Conservation (phyloP, 1,139 yeast genomes). For the Kurtzmaniella natalensis region DNA sequence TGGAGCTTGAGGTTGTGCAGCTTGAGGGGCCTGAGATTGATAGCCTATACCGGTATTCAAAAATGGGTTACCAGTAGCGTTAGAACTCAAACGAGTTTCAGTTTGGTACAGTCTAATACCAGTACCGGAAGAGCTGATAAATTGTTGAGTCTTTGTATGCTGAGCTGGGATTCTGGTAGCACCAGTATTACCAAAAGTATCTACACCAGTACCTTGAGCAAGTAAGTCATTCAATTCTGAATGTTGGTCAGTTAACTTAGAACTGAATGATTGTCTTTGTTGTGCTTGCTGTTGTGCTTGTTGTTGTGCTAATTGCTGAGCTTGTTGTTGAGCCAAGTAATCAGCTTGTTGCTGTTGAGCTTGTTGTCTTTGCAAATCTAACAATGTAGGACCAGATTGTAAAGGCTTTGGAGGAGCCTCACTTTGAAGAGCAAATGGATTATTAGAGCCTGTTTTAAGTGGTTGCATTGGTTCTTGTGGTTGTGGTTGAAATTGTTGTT, state of each 20-base stretch:
- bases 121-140: slow-evolving; percentile 84
- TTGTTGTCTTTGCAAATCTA: slow-evolving; percentile 21
- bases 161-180: slow-evolving; percentile 88
- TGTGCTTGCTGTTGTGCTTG: slow-evolving; percentile 19
- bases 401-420: slow-evolving; percentile 17
- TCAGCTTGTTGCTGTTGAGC: slow-evolving; percentile 19
- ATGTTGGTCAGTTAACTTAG: slow-evolving; percentile 40
- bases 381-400: slow-evolving; percentile 11
- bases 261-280: slow-evolving; percentile 23
- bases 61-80: slow-evolving; percentile 68
- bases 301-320: slow-evolving; percentile 19
- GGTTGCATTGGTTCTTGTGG: slow-evolving; percentile 47
- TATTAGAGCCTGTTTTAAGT: slow-evolving; percentile 77
- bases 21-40: slow-evolving; percentile 45
- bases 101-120: slow-evolving; percentile 57
- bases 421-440: slow-evolving; percentile 71
- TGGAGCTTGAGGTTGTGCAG: slow-evolving; percentile 15
- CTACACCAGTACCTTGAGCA: slow-evolving; percentile 87
- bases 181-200: slow-evolving; percentile 95
- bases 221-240: slow-evolving; percentile 69
- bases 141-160: slow-evolving; percentile 76
- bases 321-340: slow-evolving; percentile 19
- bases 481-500: slow-evolving; percentile 35
- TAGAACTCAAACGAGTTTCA: slow-evolving; percentile 35
- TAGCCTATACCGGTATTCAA: slow-evolving; percentile 71